Base-by-base conservation (phyloP, 176 grass and related monocot species). In the Cocos nucifera region DNA sequence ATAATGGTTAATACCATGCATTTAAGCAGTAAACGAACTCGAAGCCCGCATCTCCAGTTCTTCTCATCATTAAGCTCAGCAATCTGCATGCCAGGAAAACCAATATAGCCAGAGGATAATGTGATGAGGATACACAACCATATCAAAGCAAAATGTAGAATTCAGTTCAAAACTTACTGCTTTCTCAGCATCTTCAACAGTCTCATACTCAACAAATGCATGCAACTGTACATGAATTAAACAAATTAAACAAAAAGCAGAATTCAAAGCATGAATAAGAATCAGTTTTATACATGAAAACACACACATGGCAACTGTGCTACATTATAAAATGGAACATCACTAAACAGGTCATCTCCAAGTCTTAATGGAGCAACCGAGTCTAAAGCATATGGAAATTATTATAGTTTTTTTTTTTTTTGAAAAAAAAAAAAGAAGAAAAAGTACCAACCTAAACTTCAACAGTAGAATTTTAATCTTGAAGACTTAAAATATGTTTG, bases 171-270 rank as follows among this genome's bases (percentile, higher is more conserved):
- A 56, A 28, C 69, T 71, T 76, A 98, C 93, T 75, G 93, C 88
- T 70, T 76, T 98, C 16, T 78, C 76, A 86, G 93, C 93, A 83
- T 92, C 88, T 49, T 92, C 93, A 44, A 86, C 4, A 76, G 67
- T 88, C 58, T 85, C 88, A 55, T 98, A 98, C 77, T 89, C 93
- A 72, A 98, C 88, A 81, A 98, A 98, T 54, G 93, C 93, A 78
- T 98, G 93, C 56, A 98, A 76, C 93, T 98, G 73, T 19, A 72
- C 63, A 39, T 44, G 63, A 61, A 30, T 30, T 1, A 30, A 30
- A 30, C 5, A 6, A 60, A 20, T 51, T 15, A 74, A 39, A 69
- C 77, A 29, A 51, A 27, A 52, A 49, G 22, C 73, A 65, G 0
- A 76, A 59, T 18, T 29, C 52, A 78, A 78, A 64, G 28, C 51